phyloP scores from a whole-genome alignment of 306 rosid genomes.

The Rubus idaeus region DNA sequence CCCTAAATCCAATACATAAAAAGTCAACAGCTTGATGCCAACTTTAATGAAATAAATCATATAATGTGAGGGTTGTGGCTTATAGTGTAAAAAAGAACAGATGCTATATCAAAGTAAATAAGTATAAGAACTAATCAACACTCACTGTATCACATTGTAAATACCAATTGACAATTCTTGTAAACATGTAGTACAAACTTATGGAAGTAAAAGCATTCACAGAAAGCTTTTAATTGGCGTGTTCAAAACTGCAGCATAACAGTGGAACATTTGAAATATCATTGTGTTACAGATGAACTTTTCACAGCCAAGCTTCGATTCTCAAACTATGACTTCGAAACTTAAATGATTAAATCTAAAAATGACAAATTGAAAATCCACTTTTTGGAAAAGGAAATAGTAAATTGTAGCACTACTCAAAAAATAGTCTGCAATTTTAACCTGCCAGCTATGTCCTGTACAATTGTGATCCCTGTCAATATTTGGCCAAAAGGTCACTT shows the following conservation, averaged over 20 bases:
- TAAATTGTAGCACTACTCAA: neutral
- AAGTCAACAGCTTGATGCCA: neutral
- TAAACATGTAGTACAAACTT: too few relatives aligned
- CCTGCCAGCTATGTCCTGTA: neutral
- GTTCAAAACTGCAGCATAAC: neutral
- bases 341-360: too few relatives aligned
- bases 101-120: neutral
- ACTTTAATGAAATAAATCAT: neutral
- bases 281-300: neutral
- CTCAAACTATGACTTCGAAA: neutral
- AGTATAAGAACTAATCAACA: neutral
- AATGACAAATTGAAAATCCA: too few relatives aligned
- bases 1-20: slow-evolving; percentile 45
- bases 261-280: neutral
- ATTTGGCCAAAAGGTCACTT: neutral
- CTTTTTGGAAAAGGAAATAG: too few relatives aligned
- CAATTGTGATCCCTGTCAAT: neutral
- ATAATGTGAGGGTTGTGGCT: neutral
- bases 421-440: neutral
- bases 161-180: neutral
- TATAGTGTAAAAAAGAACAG: neutral
- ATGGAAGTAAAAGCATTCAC: neutral
- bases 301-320: neutral
- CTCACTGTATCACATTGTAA: too few relatives aligned
- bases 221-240: neutral